Percentiles rank a stretch among this genome's conserved stretches.
These are phyloP conservation scores for Loxodes magnus DNA, from an alignment of 73 alveolate species.

Conservation along the genomic window DNA sequence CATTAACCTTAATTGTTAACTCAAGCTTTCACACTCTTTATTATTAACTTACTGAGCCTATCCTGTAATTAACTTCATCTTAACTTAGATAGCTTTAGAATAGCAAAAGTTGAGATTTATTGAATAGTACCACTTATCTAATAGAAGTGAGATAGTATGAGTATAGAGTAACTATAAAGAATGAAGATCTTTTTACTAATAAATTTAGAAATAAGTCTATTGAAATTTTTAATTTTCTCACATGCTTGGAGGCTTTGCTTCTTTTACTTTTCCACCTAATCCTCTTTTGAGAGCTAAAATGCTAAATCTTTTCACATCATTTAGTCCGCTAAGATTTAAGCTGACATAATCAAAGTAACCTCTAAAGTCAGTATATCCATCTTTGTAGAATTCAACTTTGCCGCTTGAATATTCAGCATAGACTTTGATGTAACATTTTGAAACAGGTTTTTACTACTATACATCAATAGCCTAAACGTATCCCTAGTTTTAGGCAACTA, in stretches of 20 bases:
- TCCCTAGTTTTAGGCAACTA: conserved; percentile 59
- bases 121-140: no score
- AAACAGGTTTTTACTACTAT: conserved; percentile 47
- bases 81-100: no score
- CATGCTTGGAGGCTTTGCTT: conserved; percentile 77
- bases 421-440: conserved; percentile 70
- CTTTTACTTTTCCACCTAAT: conserved; percentile 58
- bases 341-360: conserved; percentile 89
- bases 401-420: conserved; percentile 41
- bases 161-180: no score
- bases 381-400: conserved; percentile 64
- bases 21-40: no score
- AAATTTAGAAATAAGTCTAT: no score
- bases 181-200: no score
- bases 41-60: no score
- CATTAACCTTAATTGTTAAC: no score
- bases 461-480: conserved; percentile 63
- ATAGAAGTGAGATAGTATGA: no score
- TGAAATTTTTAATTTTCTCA: no score
- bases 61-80: conserved; percentile 12
- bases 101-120: no score
- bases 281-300: conserved; percentile 61
- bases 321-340: conserved; percentile 49
- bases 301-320: conserved; percentile 64
- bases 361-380: conserved; percentile 91